Evolutionary conservation across 2,329 filamentous ascomycete species (phyloP).

Genomic region (Fusarium scirpi): DNA sequence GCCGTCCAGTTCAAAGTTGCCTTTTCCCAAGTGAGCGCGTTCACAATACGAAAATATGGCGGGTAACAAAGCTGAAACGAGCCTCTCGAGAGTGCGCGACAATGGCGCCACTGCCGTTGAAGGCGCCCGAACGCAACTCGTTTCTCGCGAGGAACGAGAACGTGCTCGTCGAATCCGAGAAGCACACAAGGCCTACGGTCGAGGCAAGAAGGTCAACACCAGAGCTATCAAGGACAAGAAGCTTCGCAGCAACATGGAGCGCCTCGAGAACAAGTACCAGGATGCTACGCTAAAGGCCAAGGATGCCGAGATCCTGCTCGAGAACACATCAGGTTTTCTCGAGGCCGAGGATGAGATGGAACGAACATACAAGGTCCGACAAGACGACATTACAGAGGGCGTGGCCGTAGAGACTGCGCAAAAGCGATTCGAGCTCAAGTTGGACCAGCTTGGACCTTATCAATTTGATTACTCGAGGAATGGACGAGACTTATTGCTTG

Average conservation of each 20-base stretch:
- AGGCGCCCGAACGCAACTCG: slow-evolving; percentile 63
- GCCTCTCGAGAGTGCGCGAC: slow-evolving; percentile 55
- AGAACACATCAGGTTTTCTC: slow-evolving; percentile 86
- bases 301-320: slow-evolving; percentile 93
- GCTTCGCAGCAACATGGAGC: slow-evolving; percentile 81
- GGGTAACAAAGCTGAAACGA: slow-evolving; percentile 52
- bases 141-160: slow-evolving; percentile 63
- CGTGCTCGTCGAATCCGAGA: slow-evolving; percentile 66
- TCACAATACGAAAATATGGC: slow-evolving; percentile 51
- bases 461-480: slow-evolving; percentile 90
- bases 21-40: slow-evolving; percentile 29
- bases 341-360: slow-evolving; percentile 91
- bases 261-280: slow-evolving; percentile 84
- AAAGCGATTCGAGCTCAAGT: slow-evolving; percentile 90
- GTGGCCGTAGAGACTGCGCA: slow-evolving; percentile 87
- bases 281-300: slow-evolving; percentile 86
- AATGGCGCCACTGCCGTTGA: slow-evolving; percentile 67
- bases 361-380: slow-evolving; percentile 90
- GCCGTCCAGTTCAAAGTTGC: slow-evolving; percentile 27
- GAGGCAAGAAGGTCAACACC: slow-evolving; percentile 80
- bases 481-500: slow-evolving; percentile 85
- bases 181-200: slow-evolving; percentile 83
- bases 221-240: slow-evolving; percentile 89
- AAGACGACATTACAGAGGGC: slow-evolving; percentile 82
- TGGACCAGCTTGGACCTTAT: slow-evolving; percentile 88